Evolutionary conservation across 768 basidiomycete genomes (phyloP), one percentile per base, ranked within the genome.

Genomic region (Hericium coralloides): DNA sequence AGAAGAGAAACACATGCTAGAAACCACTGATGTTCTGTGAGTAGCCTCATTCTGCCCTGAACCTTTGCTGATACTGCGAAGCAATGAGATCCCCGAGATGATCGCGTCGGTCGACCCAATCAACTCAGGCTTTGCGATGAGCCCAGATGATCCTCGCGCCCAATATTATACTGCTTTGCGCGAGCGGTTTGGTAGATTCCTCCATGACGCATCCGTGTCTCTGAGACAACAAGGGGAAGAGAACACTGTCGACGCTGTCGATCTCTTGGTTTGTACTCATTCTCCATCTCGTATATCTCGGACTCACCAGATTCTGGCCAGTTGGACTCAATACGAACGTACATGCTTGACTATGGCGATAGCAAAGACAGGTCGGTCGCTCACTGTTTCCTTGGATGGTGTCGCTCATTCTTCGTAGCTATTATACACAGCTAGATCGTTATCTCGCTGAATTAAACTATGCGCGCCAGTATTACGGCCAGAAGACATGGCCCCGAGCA

Each of bases 241-340:
- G 69, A 88, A 86, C 61, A 86, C 84, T 2, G 82, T 94, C 8
- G 92, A 94, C 69, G 84, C 86, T 5, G 86, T 92, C 17, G 80
- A 86, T 61, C 79, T 82, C 67, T 73, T 90, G 56, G 88, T 87
- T 61, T 59, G 39, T 20, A 20, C 9, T 26, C 10, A 17, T 20
- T 2, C 18, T 15, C 25, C 18, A 51, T 26, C 37, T 20, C 17
- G 23, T 38, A 17, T 23, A 25, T 18, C 12, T 10, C 8, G 23
- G 37, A 17, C 43, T 20, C 43, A 31, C 20, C 31, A 31, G 54
- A 22, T 49, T 26, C 6, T 53, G 38, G 6, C 8, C 59, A 88
- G 85, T 75, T 89, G 49, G 76, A 80, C 49, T 83, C 84, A 10
- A 81, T 90, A 52, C 78, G 83, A 38, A 84, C 83, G 4, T 87